Percentiles rank a stretch among this genome's conserved stretches.
Evolutionary conservation across 208 protist species (phyloP).

Genomic region (Leishmania arabica): DNA sequence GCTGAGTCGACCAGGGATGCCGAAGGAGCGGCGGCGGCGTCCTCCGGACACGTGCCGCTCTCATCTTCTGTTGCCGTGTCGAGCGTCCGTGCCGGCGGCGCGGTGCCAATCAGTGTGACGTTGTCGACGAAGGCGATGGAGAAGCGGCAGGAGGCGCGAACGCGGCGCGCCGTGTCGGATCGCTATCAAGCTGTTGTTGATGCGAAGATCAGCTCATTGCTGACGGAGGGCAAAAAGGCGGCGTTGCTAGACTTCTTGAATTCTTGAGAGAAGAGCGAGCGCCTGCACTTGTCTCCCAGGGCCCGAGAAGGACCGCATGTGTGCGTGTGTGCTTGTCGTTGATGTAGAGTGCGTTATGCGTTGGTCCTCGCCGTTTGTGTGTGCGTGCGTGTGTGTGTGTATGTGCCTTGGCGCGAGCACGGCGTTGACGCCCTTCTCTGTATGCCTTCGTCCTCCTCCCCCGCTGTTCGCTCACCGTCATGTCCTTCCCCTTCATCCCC

Average conservation of each 20-base stretch:
- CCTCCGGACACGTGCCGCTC: neutral
- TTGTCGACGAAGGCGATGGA: conserved; percentile 22
- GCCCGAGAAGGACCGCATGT: neutral
- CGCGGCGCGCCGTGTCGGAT: conserved; percentile 41
- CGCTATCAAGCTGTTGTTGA: conserved; percentile 38
- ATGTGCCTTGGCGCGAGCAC: neutral
- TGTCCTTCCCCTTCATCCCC: neutral
- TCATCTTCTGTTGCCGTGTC: neutral
- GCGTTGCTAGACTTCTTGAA: conserved; percentile 43
- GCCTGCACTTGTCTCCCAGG: neutral
- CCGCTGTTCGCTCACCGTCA: neutral
- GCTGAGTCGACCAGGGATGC: neutral
- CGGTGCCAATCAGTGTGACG: neutral
- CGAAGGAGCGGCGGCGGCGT: neutral
- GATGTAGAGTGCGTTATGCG: neutral
- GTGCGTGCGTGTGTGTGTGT: neutral
- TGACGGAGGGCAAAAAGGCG: conserved; percentile 35
- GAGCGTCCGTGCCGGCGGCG: neutral
- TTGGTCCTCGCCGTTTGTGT: neutral
- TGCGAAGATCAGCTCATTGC: conserved; percentile 30
- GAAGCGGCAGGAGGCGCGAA: conserved; percentile 45
- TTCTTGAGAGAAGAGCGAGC: conserved; percentile 3
- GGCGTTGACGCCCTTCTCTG: neutral
- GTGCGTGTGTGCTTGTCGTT: neutral
- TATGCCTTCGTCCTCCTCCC: neutral